These are phyloP conservation scores for Psophocarpus tetragonolobus DNA, from an alignment of 306 rosid species.

Conservation along the genomic window DNA sequence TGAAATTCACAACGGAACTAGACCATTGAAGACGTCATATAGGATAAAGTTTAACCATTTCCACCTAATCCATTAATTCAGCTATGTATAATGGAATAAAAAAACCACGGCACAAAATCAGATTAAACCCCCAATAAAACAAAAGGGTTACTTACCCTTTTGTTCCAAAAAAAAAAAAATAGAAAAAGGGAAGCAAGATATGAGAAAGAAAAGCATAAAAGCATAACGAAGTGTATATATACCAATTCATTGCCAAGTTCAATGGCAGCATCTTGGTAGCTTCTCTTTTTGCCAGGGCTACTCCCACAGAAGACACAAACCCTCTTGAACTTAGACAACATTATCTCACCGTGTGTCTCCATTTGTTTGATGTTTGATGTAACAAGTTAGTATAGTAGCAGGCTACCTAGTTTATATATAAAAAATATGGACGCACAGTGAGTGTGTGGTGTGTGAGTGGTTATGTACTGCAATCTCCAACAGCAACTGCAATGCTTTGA, in stretches of 20 bases:
- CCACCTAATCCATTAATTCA: slow-evolving; percentile 10
- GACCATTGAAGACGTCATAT: not conserved
- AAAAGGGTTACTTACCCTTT: not conserved
- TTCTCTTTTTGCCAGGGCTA: slow-evolving; percentile 93
- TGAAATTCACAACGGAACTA: slow-evolving; percentile 11
- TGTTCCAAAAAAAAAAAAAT: not conserved
- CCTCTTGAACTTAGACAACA: slow-evolving; percentile 79
- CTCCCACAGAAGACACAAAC: slow-evolving; percentile 99
- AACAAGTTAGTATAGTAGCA: not conserved
- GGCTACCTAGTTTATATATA: not conserved
- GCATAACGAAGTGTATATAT: not conserved
- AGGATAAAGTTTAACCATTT: slow-evolving; percentile 2
- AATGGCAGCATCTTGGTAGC: slow-evolving; percentile 95
- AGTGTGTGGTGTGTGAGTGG: not conserved
- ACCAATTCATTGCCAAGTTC: slow-evolving; percentile 98
- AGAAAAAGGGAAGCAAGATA: not conserved
- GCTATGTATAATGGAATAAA: not conserved
- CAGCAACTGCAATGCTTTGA: slow-evolving; percentile 1
- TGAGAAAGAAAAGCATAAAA: not conserved
- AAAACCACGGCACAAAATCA: not conserved
- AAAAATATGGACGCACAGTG: not conserved
- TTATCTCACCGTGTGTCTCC: slow-evolving; percentile 70
- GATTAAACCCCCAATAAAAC: not conserved
- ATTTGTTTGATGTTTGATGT: slow-evolving; percentile 40
- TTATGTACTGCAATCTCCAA: slow-evolving; percentile 6